Conservation (phyloP, 2,329 filamentous ascomycete genomes). For the Daldinia sp. region DNA sequence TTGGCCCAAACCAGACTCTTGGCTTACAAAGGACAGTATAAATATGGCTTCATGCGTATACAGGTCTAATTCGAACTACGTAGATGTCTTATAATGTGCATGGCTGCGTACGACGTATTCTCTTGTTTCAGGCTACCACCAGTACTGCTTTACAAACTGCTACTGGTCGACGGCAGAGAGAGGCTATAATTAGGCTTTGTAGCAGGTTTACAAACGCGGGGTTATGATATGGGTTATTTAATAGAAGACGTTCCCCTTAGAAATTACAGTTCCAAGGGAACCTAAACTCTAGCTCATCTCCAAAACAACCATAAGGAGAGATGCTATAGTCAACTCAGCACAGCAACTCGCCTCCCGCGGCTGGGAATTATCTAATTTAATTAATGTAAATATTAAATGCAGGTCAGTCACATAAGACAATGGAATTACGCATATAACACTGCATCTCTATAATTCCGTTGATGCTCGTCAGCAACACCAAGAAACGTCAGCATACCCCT, state of each 20-base stretch:
- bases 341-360: neutral
- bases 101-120: constrained; percentile 5
- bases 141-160: constrained; percentile 7
- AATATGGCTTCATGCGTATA: neutral
- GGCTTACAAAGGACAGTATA: neutral
- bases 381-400: constrained; percentile 2
- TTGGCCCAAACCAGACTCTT: neutral
- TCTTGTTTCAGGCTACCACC: constrained; percentile 3
- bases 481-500: constrained; percentile 23
- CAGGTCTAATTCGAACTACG: neutral
- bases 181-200: neutral
- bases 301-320: neutral
- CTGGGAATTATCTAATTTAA: neutral
- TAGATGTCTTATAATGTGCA: constrained; percentile 9
- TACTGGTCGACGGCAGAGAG: neutral
- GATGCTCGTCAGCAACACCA: neutral
- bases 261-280: neutral
- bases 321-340: neutral
- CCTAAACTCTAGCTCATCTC: neutral
- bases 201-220: constrained; percentile 3
- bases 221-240: neutral
- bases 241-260: neutral
- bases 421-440: neutral
- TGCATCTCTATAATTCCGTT: neutral
- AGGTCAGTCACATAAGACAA: neutral